These are phyloP conservation scores for Aphanomyces cochlioides DNA, from an alignment of 352 stramenopile species.

Conservation along the genomic window DNA sequence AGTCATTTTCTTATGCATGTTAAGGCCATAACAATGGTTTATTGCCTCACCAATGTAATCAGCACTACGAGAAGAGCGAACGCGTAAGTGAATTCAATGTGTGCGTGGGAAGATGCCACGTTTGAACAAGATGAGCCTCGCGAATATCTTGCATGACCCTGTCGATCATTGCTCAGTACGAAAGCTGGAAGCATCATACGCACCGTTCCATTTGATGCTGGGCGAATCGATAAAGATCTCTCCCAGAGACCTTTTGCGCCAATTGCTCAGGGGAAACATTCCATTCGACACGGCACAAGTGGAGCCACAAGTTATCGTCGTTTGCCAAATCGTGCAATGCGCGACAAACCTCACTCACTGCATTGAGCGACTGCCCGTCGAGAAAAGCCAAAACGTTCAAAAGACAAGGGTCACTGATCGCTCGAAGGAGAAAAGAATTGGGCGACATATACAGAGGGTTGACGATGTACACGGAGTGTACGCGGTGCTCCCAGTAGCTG, in stretches of 20 bases:
- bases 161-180: neutral
- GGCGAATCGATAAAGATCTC: slow-evolving; percentile 72
- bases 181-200: neutral
- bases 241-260: slow-evolving; percentile 49
- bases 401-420: slow-evolving; percentile 11
- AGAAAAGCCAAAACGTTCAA: slow-evolving; percentile 55
- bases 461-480: neutral
- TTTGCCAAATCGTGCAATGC: slow-evolving; percentile 49
- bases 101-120: slow-evolving; percentile 15
- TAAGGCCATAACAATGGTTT: neutral
- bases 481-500: neutral
- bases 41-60: neutral
- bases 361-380: slow-evolving; percentile 62
- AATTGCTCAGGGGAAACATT: slow-evolving; percentile 72
- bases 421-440: neutral
- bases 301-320: slow-evolving; percentile 61
- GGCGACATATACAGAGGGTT: neutral
- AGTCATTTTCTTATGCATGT: no score
- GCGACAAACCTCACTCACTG: slow-evolving; percentile 52
- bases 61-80: neutral
- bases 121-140: neutral
- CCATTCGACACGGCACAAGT: slow-evolving; percentile 67
- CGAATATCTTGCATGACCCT: slow-evolving; percentile 9
- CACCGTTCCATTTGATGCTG: slow-evolving; percentile 34
- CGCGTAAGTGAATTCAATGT: slow-evolving; percentile 5